Evolutionary conservation across 1,284 basidiomycete species (phyloP), one percentile per base, ranked within the genome.

Genomic region (Sporisorium graminicola): DNA sequence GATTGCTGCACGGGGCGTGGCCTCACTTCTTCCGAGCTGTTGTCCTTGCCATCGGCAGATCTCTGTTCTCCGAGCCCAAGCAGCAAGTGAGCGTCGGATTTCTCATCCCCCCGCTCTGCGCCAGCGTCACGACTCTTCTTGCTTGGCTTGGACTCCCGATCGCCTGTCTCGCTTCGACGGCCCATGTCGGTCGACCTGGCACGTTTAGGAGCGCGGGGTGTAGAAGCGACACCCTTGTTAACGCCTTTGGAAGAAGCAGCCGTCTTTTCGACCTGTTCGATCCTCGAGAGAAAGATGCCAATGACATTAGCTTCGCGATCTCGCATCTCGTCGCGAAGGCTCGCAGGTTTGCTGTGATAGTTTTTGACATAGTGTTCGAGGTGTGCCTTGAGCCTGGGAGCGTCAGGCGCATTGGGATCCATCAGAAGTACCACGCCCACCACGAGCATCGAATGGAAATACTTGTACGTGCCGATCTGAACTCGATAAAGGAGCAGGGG

Each of bases 381-480:
- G 31, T 79, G 77, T 5, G 55, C 57, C n/a, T 71, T 65, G 29
- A 83, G 56, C 35, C 65, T 66, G n/a, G 64, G 65, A 20, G 78
- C 76, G 33, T 83, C 61, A 16, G 58, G 43, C 2, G 70, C 76
- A 13, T 62, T 55, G 1, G 83, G 82, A 16, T 76, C 74, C 58
- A 83, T 74, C 26, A 84, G 72, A 13, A 82, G 58, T 4, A 79
- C 66, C 13, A 84, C 70, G 3, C 82, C 79, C 1, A 69, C 64
- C 6, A 83, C 73, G 40, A 84, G 73, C 22, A 79, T 40, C 13
- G 77, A 77, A 40, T 80, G 80, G 61, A 82, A 82, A 70, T 78
- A 82, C 51, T 80, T 79, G 65, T 74, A 83, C 0, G 78, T 74
- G 2, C 79, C 77, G 13, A 83, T 74, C 46, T 78, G 78, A 1